These are phyloP conservation scores for Verticillium alfalfae DNA, from an alignment of 2,329 filamentous ascomycete species.

Conservation along the genomic window DNA sequence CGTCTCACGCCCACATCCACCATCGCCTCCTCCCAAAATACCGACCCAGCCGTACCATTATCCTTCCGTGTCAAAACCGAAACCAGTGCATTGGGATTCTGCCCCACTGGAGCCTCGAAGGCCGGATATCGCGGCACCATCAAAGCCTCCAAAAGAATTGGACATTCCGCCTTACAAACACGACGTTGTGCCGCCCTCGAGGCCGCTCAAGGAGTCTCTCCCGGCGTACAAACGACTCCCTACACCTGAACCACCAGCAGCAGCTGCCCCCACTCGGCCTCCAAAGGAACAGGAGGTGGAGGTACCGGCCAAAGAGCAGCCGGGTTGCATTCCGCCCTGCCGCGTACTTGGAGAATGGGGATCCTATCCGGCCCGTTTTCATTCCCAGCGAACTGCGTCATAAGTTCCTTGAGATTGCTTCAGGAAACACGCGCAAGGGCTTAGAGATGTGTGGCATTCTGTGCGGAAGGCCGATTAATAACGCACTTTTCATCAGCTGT, in stretches of 20 bases:
- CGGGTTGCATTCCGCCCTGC: slow-evolving; percentile 76
- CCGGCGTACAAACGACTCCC: slow-evolving; percentile 3
- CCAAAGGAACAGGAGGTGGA: slow-evolving; percentile 24
- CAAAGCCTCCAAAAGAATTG: slow-evolving; percentile 23
- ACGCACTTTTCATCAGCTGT: slow-evolving; percentile 85
- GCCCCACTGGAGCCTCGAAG: slow-evolving; percentile 11
- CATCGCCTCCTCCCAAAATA: slow-evolving; percentile 7
- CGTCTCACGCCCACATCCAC: slow-evolving; percentile 6
- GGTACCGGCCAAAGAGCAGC: slow-evolving; percentile 39
- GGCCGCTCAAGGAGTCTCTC: slow-evolving; percentile 8
- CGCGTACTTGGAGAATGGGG: slow-evolving; percentile 84
- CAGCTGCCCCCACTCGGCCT: slow-evolving; percentile 23
- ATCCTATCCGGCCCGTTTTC: slow-evolving; percentile 81
- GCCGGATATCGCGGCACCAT: slow-evolving; percentile 21
- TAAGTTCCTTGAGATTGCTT: slow-evolving; percentile 69
- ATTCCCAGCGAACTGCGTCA: slow-evolving; percentile 70
- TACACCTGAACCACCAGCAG: not conserved
- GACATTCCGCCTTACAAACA: not conserved
- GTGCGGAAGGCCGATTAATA: slow-evolving; percentile 84
- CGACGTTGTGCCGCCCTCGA: slow-evolving; percentile 1
- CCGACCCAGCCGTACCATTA: slow-evolving; percentile 40
- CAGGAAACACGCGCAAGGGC: slow-evolving; percentile 71
- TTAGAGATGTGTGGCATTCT: slow-evolving; percentile 95
- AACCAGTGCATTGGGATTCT: slow-evolving; percentile 38
- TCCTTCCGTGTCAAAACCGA: slow-evolving; percentile 49